Evolutionary conservation across 495 filamentous ascomycete species (phyloP), one percentile per base, ranked within the genome.

Genomic region (Penicillium egyptiacum): DNA sequence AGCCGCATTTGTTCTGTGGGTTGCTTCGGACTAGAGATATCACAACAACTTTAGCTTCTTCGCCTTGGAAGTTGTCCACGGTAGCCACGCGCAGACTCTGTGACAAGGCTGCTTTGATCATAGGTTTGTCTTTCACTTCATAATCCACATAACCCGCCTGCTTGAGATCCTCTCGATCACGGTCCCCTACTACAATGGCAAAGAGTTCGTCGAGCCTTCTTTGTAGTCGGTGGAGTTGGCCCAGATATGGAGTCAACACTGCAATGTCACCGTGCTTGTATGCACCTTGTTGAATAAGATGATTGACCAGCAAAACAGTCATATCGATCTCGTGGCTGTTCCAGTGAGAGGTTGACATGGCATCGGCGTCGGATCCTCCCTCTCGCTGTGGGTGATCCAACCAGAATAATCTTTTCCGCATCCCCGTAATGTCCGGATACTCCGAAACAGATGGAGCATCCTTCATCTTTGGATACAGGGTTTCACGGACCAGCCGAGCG

Each of bases 31-130:
- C 91, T 0, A 94, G 71, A 0, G 89, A 92, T n/a, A 95, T 78
- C n/a, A 94, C 75, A 10, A 94, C 79, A 4, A 93, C 78, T 50
- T 90, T 88, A 14, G 88, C 88, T 62, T 94, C 88, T 65, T 94
- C 89, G 7, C 88, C 88, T 62, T 92, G 89, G 55, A 92, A 92
- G 63, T 91, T 92, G 66, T 94, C 90, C n/a, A 95, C 84, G 0
- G 87, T 94, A n/a, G 91, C 88, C 6, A 91, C 66, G 25, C 86
- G 76, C 3, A 95, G 70, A 12, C 76, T 74, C n/a, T 87, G 75
- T 0, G 86, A 59, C 1, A 92, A 72, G 1, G 73, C 81, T 20
- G 73, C 79, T 60, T 83, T 84, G 45, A 72, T 28, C 17, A 41
- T 25, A 20, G 33, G 56, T 3, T 62, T 41, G 1, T 37, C 43